These are phyloP conservation scores for Annulohypoxylon nitens DNA, from an alignment of 495 filamentous ascomycete species.

Conservation along the genomic window DNA sequence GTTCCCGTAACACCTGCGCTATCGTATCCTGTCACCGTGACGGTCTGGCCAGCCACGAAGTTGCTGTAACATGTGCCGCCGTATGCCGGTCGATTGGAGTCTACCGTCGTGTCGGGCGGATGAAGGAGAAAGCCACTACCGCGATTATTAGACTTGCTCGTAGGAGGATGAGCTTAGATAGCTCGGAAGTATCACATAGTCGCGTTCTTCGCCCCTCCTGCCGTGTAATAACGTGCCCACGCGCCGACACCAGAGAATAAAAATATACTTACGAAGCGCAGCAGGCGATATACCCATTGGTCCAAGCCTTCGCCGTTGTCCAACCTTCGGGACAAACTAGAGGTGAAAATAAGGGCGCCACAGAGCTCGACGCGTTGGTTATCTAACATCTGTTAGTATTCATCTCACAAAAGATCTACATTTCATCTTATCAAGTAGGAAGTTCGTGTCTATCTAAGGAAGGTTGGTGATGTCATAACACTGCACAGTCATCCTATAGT, in stretches of 20 bases:
- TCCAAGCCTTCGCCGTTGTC: slow-evolving; percentile 29
- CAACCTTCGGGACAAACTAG: slow-evolving; percentile 39
- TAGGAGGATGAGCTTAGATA: not conserved
- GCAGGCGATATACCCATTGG: slow-evolving; percentile 44
- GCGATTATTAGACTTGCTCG: slow-evolving; percentile 16
- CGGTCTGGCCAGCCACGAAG: slow-evolving; percentile 29
- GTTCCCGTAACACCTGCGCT: slow-evolving; percentile 36
- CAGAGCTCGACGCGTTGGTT: slow-evolving; percentile 28
- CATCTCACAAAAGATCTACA: not conserved
- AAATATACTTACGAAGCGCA: slow-evolving; percentile 41
- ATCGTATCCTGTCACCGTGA: slow-evolving; percentile 37
- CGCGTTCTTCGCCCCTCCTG: not conserved
- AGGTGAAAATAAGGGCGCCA: slow-evolving; percentile 42
- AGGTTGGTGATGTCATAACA: not conserved
- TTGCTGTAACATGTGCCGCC: slow-evolving; percentile 43
- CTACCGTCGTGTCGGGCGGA: slow-evolving; percentile 23
- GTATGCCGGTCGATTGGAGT: slow-evolving; percentile 40
- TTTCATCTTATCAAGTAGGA: not conserved
- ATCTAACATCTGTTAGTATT: slow-evolving; percentile 28
- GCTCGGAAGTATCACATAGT: not conserved
- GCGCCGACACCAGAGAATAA: not conserved
- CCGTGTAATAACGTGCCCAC: too few relatives aligned
- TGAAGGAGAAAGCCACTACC: slow-evolving; percentile 40
- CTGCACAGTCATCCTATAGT: too few relatives aligned
- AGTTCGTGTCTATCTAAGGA: not conserved